Percentiles rank a stretch among this genome's conserved stretches.
Conservation (phyloP, 768 basidiomycete species). For the Russula earlei region DNA sequence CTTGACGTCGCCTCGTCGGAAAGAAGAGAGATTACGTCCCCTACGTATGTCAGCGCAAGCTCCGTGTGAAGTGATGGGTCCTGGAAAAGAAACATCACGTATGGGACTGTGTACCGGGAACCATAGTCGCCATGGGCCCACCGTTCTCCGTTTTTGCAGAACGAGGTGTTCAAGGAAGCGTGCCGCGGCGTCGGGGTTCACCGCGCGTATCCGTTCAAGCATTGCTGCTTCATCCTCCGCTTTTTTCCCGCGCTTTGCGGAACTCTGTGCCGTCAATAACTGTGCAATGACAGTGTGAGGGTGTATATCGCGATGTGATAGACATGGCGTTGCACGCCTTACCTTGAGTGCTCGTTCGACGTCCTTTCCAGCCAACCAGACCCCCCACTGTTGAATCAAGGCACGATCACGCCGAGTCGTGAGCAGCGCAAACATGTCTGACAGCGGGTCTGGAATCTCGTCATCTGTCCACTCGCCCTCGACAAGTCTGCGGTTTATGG, state of each 20-base stretch:
- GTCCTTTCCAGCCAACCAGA: slow-evolving; percentile 71
- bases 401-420: slow-evolving; percentile 47
- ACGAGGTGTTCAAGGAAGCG: slow-evolving; percentile 78
- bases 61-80: slow-evolving; percentile 56
- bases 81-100: slow-evolving; percentile 26
- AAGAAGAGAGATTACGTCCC: slow-evolving; percentile 17
- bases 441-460: slow-evolving; percentile 53
- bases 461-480: slow-evolving; percentile 58
- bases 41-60: slow-evolving; percentile 27
- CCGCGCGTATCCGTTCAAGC: slow-evolving; percentile 46
- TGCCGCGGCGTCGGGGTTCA: slow-evolving; percentile 50
- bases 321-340: slow-evolving; percentile 5
- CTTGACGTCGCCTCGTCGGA: slow-evolving; percentile 19
- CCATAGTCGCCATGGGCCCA: slow-evolving; percentile 26
- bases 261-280: slow-evolving; percentile 51
- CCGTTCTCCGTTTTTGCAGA: slow-evolving; percentile 53
- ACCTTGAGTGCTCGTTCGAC: slow-evolving; percentile 67
- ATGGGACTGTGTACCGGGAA: background rate
- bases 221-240: slow-evolving; percentile 52
- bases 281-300: slow-evolving; percentile 23
- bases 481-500: slow-evolving; percentile 38
- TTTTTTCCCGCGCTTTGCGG: slow-evolving; percentile 46
- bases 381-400: slow-evolving; percentile 62
- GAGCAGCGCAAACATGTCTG: slow-evolving; percentile 49
- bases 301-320: background rate